These are phyloP conservation scores for Chrysosphaeria jannelii DNA, from an alignment of 2,329 filamentous ascomycete species.

Conservation along the genomic window DNA sequence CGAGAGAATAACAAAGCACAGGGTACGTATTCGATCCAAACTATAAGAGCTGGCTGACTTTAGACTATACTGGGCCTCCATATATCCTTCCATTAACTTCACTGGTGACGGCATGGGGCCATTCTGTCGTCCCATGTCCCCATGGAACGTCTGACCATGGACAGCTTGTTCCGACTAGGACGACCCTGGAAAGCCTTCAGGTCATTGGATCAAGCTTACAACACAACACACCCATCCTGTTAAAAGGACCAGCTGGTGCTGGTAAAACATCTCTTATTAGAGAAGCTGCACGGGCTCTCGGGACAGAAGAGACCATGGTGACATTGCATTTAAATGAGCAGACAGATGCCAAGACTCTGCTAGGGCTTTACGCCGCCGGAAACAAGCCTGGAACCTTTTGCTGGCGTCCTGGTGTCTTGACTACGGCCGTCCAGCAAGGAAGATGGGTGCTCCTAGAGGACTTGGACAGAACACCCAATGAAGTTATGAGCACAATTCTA, in stretches of 20 bases:
- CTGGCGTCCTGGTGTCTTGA: conserved; percentile 80
- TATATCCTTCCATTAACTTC: conserved; percentile 17
- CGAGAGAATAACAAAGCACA: conserved; percentile 1
- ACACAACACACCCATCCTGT: conserved; percentile 37
- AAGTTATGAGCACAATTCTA: conserved; percentile 76
- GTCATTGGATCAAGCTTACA: conserved; percentile 37
- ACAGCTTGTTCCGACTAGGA: conserved; percentile 43
- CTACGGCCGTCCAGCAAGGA: conserved; percentile 76
- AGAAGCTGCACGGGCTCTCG: conserved; percentile 52
- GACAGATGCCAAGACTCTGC: conserved; percentile 84
- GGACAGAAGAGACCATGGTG: conserved; percentile 56
- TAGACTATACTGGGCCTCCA: background rate
- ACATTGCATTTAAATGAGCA: conserved; percentile 94
- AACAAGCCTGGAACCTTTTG: conserved; percentile 65
- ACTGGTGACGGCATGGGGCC: conserved; percentile 32
- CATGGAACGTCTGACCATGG: conserved; percentile 12
- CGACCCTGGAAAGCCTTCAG: conserved; percentile 41
- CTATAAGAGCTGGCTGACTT: too few species aligned
- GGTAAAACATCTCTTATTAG: conserved; percentile 75
- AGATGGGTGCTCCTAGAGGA: conserved; percentile 96
- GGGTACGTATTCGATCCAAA: too few species aligned
- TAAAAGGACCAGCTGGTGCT: conserved; percentile 57
- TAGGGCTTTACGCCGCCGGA: conserved; percentile 81
- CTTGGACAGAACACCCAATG: conserved; percentile 74
- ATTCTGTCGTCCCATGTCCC: conserved; percentile 30